A percentile compares a stretch with the other conserved stretches of the same genome.
Evolutionary conservation across 2,329 filamentous ascomycete species (phyloP).

Genomic region (Botrytis medusae): DNA sequence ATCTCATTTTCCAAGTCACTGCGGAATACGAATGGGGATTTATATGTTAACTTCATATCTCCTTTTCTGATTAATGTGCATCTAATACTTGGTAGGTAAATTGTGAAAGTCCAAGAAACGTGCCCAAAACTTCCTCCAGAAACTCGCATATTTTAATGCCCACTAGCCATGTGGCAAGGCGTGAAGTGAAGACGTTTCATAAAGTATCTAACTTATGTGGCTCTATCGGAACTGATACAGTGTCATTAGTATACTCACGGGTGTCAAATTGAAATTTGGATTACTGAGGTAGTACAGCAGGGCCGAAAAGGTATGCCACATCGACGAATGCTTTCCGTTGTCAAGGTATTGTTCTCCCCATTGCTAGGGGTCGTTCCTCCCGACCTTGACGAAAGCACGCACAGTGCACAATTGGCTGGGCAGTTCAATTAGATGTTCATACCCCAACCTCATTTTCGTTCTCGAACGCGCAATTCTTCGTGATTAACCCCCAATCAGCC

Average conservation of each 20-base stretch:
- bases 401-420: not conserved
- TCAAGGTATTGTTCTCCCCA: not conserved
- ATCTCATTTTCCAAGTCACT: not conserved
- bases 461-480: not conserved
- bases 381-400: not conserved
- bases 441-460: not conserved
- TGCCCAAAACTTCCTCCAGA: not conserved
- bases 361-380: not conserved
- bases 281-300: not conserved
- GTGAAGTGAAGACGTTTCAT: conserved; percentile 3
- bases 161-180: not conserved
- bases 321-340: not conserved
- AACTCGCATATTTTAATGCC: not conserved
- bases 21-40: not conserved
- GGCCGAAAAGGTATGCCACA: not conserved
- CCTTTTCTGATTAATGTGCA: too few species aligned
- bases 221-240: not conserved
- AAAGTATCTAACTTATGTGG: not conserved
- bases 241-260: not conserved
- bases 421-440: not conserved
- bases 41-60: not conserved
- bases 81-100: not conserved
- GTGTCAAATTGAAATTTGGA: not conserved
- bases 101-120: not conserved
- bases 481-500: not conserved